phyloP scores from a whole-genome alignment of 2,329 filamentous ascomycete species.

The Penicillium sp. region DNA sequence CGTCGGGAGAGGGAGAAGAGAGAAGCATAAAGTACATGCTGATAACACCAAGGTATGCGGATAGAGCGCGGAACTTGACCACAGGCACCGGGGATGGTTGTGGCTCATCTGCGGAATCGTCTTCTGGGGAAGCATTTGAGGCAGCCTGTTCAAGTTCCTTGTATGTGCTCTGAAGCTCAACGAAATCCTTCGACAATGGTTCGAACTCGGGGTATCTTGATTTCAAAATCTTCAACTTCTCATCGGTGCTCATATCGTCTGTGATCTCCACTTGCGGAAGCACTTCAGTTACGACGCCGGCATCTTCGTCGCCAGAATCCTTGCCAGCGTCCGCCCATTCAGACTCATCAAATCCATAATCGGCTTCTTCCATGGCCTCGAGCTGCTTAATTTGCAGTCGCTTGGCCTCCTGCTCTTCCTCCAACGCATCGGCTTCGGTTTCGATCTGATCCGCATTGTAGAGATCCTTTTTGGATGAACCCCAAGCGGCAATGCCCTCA shows the following conservation, averaged over 20 bases:
- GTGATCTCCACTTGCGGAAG: constrained; percentile 81
- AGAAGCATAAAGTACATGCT: constrained; percentile 94
- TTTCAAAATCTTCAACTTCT: constrained; percentile 73
- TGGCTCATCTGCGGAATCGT: constrained; percentile 37
- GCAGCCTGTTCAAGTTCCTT: constrained; percentile 62
- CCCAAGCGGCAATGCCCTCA: constrained; percentile 73
- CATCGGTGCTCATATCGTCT: constrained; percentile 72
- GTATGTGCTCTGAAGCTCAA: constrained; percentile 64
- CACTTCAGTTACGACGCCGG: constrained; percentile 76
- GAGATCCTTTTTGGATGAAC: constrained; percentile 83
- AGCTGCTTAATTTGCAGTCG: constrained; percentile 89
- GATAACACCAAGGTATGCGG: constrained; percentile 82
- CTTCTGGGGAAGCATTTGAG: constrained; percentile 53
- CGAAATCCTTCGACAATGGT: constrained; percentile 76
- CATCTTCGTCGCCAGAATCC: constrained; percentile 45
- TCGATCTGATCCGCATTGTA: constrained; percentile 82
- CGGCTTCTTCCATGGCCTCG: constrained; percentile 82
- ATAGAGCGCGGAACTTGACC: constrained; percentile 76
- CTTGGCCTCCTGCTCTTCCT: constrained; percentile 89
- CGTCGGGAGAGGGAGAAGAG: constrained; percentile 72
- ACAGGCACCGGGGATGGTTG: constrained; percentile 55
- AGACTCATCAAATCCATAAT: constrained; percentile 89
- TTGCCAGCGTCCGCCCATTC: constrained; percentile 71
- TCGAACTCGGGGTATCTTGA: constrained; percentile 91
- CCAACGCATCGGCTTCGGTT: constrained; percentile 73